Percentiles rank a stretch among this genome's conserved stretches.
These are phyloP conservation scores for Stereocaulon alpinum DNA, from an alignment of 495 filamentous ascomycete species.

Conservation along the genomic window DNA sequence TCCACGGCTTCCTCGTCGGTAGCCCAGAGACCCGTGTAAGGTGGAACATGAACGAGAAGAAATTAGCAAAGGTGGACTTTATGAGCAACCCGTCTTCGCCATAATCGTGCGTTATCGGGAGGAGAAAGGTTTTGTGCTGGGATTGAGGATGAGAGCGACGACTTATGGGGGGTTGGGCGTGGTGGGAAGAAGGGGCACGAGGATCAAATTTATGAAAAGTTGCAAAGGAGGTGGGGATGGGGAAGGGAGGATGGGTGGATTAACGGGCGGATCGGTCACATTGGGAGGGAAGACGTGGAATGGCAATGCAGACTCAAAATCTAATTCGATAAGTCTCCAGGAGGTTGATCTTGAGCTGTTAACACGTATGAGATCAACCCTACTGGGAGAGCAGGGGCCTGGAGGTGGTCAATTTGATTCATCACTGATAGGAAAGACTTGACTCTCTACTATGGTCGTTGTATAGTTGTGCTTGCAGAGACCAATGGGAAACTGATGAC, in stretches of 20 bases:
- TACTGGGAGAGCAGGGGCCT: neutral
- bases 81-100: constrained; percentile 8
- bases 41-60: constrained; percentile 10
- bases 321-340: neutral
- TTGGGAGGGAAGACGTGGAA: no score
- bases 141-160: constrained; percentile 2
- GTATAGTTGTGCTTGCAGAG: no score
- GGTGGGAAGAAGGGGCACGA: constrained; percentile 1
- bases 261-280: neutral
- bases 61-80: constrained; percentile 6
- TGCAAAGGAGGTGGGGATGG: neutral
- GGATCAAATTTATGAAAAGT: neutral
- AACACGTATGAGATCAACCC: neutral
- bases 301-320: no score
- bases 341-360: neutral
- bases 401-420: neutral
- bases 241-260: neutral
- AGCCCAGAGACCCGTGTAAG: neutral
- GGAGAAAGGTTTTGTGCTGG: constrained; percentile 1
- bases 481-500: no score
- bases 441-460: no score
- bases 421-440: no score
- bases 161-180: constrained; percentile 4
- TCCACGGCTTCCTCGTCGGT: constrained; percentile 1
- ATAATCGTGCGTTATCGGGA: neutral